phyloP scores from a whole-genome alignment of 129 eudicot genomes.

The Mikania micrantha region DNA sequence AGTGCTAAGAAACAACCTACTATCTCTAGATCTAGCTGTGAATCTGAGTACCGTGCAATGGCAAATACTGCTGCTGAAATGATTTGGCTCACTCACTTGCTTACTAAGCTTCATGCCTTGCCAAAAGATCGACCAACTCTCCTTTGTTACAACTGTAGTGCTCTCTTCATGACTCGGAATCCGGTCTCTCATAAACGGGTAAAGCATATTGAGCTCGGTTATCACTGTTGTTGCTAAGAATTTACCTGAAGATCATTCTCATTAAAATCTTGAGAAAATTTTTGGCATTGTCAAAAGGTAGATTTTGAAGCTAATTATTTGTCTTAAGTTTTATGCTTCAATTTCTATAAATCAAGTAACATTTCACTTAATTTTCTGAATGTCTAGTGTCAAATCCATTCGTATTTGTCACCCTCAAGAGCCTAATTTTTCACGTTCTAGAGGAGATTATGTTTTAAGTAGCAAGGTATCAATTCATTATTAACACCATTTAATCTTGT shows the following conservation, averaged over 20 bases:
- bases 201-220: no score
- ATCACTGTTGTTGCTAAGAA: slow-evolving; percentile 90
- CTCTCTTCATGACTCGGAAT: no score
- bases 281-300: slow-evolving; percentile 79
- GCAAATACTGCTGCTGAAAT: no score
- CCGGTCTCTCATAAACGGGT: no score
- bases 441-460: slow-evolving; percentile 59
- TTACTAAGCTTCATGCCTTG: no score
- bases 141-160: no score
- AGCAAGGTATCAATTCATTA: slow-evolving; percentile 49
- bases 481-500: background rate
- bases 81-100: no score
- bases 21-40: no score
- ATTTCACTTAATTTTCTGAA: slow-evolving; percentile 6
- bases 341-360: background rate
- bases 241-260: slow-evolving; percentile 95
- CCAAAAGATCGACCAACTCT: no score
- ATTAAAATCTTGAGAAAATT: slow-evolving; percentile 88
- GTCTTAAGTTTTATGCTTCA: background rate
- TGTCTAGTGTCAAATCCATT: slow-evolving; percentile 68
- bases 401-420: slow-evolving; percentile 94
- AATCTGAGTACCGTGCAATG: no score
- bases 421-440: slow-evolving; percentile 60
- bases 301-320: background rate
- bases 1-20: no score